Evolutionary conservation across 1,284 basidiomycete species (phyloP).

Genomic region (Exobasidium cylindrosporum): DNA sequence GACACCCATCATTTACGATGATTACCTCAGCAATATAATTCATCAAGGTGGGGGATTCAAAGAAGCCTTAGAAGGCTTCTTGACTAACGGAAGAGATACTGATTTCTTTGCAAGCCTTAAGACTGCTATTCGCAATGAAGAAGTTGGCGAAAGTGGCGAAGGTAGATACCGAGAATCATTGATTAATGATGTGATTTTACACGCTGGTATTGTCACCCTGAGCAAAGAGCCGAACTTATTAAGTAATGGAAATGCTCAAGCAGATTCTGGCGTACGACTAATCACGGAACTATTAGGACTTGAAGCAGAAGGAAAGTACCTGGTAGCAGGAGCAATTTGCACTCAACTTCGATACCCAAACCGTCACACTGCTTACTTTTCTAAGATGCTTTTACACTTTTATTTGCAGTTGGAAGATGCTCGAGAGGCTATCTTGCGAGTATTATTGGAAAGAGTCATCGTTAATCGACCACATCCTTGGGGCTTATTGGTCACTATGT

Average conservation of each 20-base stretch:
- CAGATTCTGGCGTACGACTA: slow-evolving; percentile 76
- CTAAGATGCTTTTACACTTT: slow-evolving; percentile 78
- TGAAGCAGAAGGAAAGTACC: slow-evolving; percentile 94
- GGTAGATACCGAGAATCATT: slow-evolving; percentile 80
- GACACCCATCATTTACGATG: slow-evolving; percentile 83
- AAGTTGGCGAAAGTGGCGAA: slow-evolving; percentile 48
- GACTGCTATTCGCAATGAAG: slow-evolving; percentile 71
- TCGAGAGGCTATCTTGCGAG: slow-evolving; percentile 84
- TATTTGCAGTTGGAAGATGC: slow-evolving; percentile 72
- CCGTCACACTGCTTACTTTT: slow-evolving; percentile 67
- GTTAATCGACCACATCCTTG: slow-evolving; percentile 95
- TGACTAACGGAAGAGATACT: slow-evolving; percentile 65
- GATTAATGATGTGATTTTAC: slow-evolving; percentile 90
- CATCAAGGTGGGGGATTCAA: slow-evolving; percentile 67
- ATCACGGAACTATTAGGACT: slow-evolving; percentile 72
- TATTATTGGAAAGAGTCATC: slow-evolving; percentile 87
- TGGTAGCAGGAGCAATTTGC: slow-evolving; percentile 82
- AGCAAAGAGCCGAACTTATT: slow-evolving; percentile 74
- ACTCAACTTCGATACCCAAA: slow-evolving; percentile 74
- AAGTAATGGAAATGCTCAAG: slow-evolving; percentile 72
- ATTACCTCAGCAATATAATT: slow-evolving; percentile 73
- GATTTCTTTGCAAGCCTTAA: slow-evolving; percentile 77
- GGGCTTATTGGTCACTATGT: slow-evolving; percentile 89
- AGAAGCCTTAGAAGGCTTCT: slow-evolving; percentile 74
- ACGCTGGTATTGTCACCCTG: slow-evolving; percentile 83